phyloP scores from a whole-genome alignment of 1,139 yeast species.

The Pichia sp. region DNA sequence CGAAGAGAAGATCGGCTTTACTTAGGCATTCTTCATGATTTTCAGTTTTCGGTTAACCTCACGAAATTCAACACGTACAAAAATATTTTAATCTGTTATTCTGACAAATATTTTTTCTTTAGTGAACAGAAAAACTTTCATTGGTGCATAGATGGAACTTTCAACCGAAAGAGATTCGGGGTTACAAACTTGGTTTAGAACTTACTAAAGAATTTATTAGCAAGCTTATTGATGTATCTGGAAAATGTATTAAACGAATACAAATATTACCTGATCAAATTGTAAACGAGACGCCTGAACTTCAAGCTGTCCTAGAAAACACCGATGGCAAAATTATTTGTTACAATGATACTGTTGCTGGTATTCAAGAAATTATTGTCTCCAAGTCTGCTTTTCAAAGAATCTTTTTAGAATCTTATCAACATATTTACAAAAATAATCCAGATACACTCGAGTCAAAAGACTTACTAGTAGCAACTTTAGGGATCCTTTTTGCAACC shows the following conservation, averaged over 20 bases:
- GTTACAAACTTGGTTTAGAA: not conserved
- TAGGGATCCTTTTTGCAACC: slow-evolving; percentile 35
- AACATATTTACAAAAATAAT: slow-evolving; percentile 7
- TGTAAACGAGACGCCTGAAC: not conserved
- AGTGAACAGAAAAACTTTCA: too few species aligned
- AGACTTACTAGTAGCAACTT: slow-evolving; percentile 21
- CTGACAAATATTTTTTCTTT: too few species aligned
- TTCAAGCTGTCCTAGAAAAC: not conserved
- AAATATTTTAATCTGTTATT: too few species aligned
- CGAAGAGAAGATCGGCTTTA: too few species aligned
- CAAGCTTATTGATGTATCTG: not conserved
- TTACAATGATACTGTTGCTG: slow-evolving; percentile 9
- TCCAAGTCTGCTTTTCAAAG: slow-evolving; percentile 11
- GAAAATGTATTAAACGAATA: slow-evolving; percentile 1
- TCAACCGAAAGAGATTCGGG: not conserved
- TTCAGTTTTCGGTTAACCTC: too few species aligned
- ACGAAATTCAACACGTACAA: too few species aligned
- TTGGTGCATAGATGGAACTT: not conserved
- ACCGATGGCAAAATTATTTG: not conserved
- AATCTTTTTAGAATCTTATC: slow-evolving; percentile 20
- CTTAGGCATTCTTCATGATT: too few species aligned
- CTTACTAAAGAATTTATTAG: not conserved
- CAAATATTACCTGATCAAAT: slow-evolving; percentile 10
- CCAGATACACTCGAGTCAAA: not conserved
- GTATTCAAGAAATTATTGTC: slow-evolving; percentile 17